Conservation (phyloP, 78 protist species). For the Cavenderia fasciculata region DNA sequence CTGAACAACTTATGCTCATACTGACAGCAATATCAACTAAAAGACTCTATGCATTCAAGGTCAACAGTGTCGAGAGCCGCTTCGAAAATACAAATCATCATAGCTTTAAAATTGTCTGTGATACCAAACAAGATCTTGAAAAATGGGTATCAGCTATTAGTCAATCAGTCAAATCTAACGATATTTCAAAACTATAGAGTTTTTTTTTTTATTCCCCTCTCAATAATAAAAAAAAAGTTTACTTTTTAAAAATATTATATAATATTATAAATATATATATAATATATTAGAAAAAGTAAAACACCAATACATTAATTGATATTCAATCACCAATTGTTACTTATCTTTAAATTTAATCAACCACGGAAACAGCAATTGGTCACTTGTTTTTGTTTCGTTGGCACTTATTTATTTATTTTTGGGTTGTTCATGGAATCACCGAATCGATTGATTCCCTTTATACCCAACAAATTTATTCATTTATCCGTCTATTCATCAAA, state of each 20-base stretch:
- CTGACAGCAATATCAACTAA: neutral
- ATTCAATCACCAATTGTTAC: too few species aligned
- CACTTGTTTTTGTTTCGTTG: too few species aligned
- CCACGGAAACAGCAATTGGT: too few species aligned
- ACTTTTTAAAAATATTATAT: neutral
- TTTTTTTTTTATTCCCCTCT: too few species aligned
- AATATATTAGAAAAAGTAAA: neutral
- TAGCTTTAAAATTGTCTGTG: neutral
- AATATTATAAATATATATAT: neutral
- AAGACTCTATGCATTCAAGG: neutral
- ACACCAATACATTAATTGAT: neutral
- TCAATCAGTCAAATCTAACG: too few species aligned
- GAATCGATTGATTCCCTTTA: too few species aligned
- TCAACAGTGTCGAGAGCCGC: neutral
- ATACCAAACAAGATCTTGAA: neutral
- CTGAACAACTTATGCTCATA: neutral
- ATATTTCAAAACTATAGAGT: too few species aligned
- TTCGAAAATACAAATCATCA: neutral
- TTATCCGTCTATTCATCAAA: too few species aligned
- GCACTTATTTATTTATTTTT: too few species aligned
- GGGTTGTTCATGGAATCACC: too few species aligned
- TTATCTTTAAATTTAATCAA: too few species aligned
- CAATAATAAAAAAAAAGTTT: neutral
- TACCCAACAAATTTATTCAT: too few species aligned
- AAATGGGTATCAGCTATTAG: neutral